Conservation (phyloP, 306 rosid species). For the Prinsepia uniflora region DNA sequence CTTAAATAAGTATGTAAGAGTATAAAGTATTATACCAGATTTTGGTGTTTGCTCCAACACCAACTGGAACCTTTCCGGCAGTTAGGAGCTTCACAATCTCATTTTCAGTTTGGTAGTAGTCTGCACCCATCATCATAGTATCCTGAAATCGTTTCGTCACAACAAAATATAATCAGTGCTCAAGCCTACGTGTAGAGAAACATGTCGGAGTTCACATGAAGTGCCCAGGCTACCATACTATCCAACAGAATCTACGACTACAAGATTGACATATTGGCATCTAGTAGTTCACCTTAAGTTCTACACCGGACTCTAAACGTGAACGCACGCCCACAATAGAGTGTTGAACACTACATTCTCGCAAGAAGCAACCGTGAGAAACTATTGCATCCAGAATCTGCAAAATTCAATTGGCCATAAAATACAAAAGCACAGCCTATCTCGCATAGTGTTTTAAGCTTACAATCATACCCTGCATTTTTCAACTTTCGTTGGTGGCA, state of each 20-base stretch:
- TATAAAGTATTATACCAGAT: slow-evolving; percentile 47
- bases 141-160: slow-evolving; percentile 52
- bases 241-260: neutral
- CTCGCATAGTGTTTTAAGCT: slow-evolving; percentile 14
- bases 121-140: slow-evolving; percentile 99
- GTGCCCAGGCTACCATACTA: neutral
- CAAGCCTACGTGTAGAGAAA: neutral
- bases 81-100: slow-evolving; percentile 82
- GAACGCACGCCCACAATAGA: slow-evolving; percentile 95
- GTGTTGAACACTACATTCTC: slow-evolving; percentile 78
- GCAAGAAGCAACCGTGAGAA: slow-evolving; percentile 95
- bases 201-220: neutral
- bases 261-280: neutral
- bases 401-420: slow-evolving; percentile 23
- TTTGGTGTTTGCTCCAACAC: slow-evolving; percentile 91
- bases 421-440: slow-evolving; percentile 17
- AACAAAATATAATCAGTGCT: slow-evolving; percentile 1
- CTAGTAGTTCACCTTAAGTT: slow-evolving; percentile 52
- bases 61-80: slow-evolving; percentile 87
- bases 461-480: slow-evolving; percentile 74
- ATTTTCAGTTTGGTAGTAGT: slow-evolving; percentile 87
- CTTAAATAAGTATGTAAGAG: neutral
- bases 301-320: slow-evolving; percentile 77
- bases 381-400: slow-evolving; percentile 85
- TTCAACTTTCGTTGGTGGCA: slow-evolving; percentile 96